Conservation (phyloP, 805 yeast genomes). For the Nakazawaea ishiwadae region DNA sequence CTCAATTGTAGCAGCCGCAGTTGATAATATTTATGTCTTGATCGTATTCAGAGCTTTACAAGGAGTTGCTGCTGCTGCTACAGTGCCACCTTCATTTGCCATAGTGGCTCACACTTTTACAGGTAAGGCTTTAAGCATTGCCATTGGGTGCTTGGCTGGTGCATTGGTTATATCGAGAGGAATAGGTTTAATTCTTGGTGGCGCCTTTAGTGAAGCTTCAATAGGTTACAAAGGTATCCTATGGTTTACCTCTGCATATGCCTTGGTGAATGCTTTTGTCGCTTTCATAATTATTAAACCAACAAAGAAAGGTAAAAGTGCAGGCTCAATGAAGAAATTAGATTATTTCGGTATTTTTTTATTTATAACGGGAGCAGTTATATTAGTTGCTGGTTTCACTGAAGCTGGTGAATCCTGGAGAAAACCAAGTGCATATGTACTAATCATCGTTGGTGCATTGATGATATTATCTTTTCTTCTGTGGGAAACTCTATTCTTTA, state of each 20-base stretch:
- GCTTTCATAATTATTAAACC: slow-evolving; percentile 24
- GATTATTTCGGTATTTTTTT: slow-evolving; percentile 30
- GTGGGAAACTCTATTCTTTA: slow-evolving; percentile 23
- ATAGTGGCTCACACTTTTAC: slow-evolving; percentile 25
- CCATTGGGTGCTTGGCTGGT: slow-evolving; percentile 23
- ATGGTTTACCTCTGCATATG: slow-evolving; percentile 31
- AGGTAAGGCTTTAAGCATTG: slow-evolving; percentile 23
- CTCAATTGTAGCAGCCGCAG: slow-evolving; percentile 29
- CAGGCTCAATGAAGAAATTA: slow-evolving; percentile 21
- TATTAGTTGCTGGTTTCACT: slow-evolving; percentile 38
- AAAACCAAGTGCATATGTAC: slow-evolving; percentile 34
- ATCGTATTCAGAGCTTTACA: slow-evolving; percentile 24
- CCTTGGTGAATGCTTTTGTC: slow-evolving; percentile 18
- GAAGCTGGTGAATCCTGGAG: slow-evolving; percentile 42
- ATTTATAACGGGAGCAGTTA: slow-evolving; percentile 29
- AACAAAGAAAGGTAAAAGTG: slow-evolving; percentile 18
- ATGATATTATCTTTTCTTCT: slow-evolving; percentile 21
- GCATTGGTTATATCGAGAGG: slow-evolving; percentile 29
- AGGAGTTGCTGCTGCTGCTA: slow-evolving; percentile 30
- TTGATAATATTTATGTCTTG: slow-evolving; percentile 28
- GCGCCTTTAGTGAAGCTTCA: slow-evolving; percentile 33
- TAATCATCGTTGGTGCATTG: slow-evolving; percentile 33
- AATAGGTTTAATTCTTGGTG: slow-evolving; percentile 37
- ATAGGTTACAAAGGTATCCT: slow-evolving; percentile 37
- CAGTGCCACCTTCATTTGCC: slow-evolving; percentile 31